These are phyloP conservation scores for Lachancea waltii DNA, from an alignment of 805 yeast genomes.

Conservation along the genomic window DNA sequence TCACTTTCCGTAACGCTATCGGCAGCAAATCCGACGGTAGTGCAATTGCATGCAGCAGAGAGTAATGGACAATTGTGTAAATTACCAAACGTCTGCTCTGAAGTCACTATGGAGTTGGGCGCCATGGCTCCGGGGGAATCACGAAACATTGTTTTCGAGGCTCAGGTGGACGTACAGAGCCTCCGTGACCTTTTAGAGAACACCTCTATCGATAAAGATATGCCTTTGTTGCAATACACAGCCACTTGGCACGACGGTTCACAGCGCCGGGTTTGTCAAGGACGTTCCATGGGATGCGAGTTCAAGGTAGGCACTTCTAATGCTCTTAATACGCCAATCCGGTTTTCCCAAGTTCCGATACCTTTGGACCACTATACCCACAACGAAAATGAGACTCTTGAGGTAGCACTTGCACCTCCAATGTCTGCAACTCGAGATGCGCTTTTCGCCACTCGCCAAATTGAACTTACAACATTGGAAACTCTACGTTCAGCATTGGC, in stretches of 20 bases:
- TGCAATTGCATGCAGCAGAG: slow-evolving; percentile 6
- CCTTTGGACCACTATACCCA: background rate
- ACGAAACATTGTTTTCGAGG: slow-evolving; percentile 7
- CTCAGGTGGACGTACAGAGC: slow-evolving; percentile 3
- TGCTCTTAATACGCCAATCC: background rate
- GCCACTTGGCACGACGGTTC: slow-evolving; percentile 5
- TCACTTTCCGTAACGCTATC: background rate
- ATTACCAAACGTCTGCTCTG: background rate
- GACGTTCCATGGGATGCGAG: slow-evolving; percentile 6
- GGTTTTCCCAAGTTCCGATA: background rate
- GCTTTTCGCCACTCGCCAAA: slow-evolving; percentile 14
- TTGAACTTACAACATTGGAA: slow-evolving; percentile 12
- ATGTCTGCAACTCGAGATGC: slow-evolving; percentile 14
- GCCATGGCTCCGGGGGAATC: slow-evolving; percentile 7
- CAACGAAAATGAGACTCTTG: slow-evolving; percentile 8
- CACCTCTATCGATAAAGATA: background rate
- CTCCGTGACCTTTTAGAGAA: slow-evolving; percentile 3
- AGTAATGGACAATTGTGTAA: slow-evolving; percentile 6
- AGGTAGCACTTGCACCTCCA: slow-evolving; percentile 16
- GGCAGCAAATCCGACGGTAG: slow-evolving; percentile 4
- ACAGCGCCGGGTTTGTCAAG: background rate
- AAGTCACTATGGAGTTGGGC: slow-evolving; percentile 5
- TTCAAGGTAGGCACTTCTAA: slow-evolving; percentile 2
- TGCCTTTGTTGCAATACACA: slow-evolving; percentile 1
- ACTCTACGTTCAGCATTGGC: slow-evolving; percentile 4